Evolutionary conservation across 257 asterid genomes (phyloP).

Genomic region (Ilex aquifolium): DNA sequence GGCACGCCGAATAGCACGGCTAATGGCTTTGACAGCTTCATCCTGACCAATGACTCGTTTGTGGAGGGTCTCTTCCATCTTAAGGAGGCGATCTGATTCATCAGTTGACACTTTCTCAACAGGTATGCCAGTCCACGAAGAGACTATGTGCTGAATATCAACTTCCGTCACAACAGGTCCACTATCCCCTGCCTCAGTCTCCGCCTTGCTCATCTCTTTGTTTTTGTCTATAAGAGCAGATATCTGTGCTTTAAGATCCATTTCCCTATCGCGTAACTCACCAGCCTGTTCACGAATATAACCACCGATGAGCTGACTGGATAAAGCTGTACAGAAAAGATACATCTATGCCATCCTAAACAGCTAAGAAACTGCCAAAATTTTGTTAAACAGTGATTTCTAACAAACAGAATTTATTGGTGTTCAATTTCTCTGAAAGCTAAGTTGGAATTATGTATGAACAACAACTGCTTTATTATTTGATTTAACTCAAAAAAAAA

Average conservation of each 20-base stretch:
- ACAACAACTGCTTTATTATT: too few relatives aligned
- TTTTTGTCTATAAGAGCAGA: slow-evolving; percentile 75
- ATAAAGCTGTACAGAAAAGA: background rate
- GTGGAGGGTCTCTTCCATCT: slow-evolving; percentile 94
- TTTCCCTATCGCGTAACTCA: slow-evolving; percentile 88
- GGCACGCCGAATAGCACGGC: slow-evolving; percentile 61
- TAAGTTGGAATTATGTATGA: too few relatives aligned
- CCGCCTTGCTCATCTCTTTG: slow-evolving; percentile 94
- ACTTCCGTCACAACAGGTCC: slow-evolving; percentile 88
- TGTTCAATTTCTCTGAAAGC: too few relatives aligned
- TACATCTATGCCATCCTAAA: too few relatives aligned
- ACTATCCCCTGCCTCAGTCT: slow-evolving; percentile 72
- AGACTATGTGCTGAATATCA: slow-evolving; percentile 91
- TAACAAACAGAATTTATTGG: too few relatives aligned
- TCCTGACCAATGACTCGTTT: slow-evolving; percentile 52
- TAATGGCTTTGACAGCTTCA: slow-evolving; percentile 55
- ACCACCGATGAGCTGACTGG: background rate
- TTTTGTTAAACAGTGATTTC: too few relatives aligned
- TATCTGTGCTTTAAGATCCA: slow-evolving; percentile 93
- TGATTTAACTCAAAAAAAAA: too few relatives aligned
- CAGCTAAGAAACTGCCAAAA: too few relatives aligned
- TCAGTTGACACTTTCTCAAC: slow-evolving; percentile 90
- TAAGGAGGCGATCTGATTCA: slow-evolving; percentile 89
- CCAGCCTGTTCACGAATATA: slow-evolving; percentile 58
- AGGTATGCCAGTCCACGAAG: slow-evolving; percentile 97